Percentiles rank a stretch among this genome's conserved stretches.
These are phyloP conservation scores for Clathrospora elynae DNA, from an alignment of 2,329 filamentous ascomycete species.

Conservation along the genomic window DNA sequence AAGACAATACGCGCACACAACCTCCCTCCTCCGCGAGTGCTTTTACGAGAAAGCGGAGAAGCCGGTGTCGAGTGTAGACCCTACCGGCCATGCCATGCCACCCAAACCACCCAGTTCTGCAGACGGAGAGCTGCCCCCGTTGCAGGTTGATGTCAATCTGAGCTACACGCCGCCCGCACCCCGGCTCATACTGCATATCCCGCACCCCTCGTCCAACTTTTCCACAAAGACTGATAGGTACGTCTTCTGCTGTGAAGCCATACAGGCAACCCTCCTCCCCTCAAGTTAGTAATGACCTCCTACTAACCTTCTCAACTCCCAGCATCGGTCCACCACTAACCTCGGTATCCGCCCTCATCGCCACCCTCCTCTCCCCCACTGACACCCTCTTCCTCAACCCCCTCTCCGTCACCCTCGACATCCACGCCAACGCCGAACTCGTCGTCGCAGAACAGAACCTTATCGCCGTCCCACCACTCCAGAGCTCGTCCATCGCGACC, in stretches of 20 bases:
- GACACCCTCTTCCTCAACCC: conserved; percentile 50
- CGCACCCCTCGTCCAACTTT: conserved; percentile 29
- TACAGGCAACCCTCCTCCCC: too few species aligned
- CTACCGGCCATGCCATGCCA: conserved; percentile 19
- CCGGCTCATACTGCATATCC: conserved; percentile 37
- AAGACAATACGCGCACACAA: conserved; percentile 75
- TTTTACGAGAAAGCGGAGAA: conserved; percentile 53
- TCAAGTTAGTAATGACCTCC: too few species aligned
- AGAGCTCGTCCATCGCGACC: conserved; percentile 4
- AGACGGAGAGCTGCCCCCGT: background rate
- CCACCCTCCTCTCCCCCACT: conserved; percentile 27
- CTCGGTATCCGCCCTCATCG: conserved; percentile 12
- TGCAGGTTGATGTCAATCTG: conserved; percentile 41
- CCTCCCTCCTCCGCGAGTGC: conserved; percentile 65
- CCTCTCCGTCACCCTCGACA: conserved; percentile 61
- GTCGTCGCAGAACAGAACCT: conserved; percentile 65
- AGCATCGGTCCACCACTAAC: conserved; percentile 9
- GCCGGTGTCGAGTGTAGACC: conserved; percentile 23
- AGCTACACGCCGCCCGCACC: conserved; percentile 42
- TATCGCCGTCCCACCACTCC: conserved; percentile 33
- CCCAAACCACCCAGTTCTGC: conserved; percentile 2
- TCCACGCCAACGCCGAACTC: conserved; percentile 65
- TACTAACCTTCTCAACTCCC: background rate
- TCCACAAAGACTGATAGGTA: too few species aligned
- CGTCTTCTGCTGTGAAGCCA: too few species aligned